phyloP scores from a whole-genome alignment of 2,329 filamentous ascomycete genomes.

The Fusarium verticillioides region DNA sequence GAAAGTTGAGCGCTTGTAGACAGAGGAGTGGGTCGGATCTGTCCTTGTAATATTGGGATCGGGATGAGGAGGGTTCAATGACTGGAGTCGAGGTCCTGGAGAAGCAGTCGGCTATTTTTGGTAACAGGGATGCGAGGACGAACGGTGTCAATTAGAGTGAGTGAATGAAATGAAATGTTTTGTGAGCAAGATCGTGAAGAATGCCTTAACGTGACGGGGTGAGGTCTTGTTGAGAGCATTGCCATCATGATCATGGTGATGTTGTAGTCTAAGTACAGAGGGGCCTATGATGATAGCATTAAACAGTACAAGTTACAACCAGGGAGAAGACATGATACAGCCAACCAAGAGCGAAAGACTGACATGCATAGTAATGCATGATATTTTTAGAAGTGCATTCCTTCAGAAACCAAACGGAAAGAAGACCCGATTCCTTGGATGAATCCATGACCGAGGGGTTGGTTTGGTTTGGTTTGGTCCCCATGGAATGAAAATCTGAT shows the following conservation, averaged over 20 bases:
- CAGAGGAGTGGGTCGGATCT: slow-evolving; percentile 26
- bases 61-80: slow-evolving; percentile 36
- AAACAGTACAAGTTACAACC: not conserved
- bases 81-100: slow-evolving; percentile 40
- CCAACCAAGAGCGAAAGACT: slow-evolving; percentile 2
- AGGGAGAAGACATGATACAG: not conserved
- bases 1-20: slow-evolving; percentile 32
- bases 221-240: not conserved
- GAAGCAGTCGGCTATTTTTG: slow-evolving; percentile 31
- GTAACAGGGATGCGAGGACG: slow-evolving; percentile 30
- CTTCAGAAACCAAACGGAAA: slow-evolving; percentile 9
- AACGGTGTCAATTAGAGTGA: slow-evolving; percentile 42
- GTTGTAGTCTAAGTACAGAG: not conserved
- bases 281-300: not conserved
- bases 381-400: slow-evolving; percentile 35
- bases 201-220: not conserved
- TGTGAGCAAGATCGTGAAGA: slow-evolving; percentile 13
- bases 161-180: slow-evolving; percentile 35
- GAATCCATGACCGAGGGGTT: slow-evolving; percentile 18
- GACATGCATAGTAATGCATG: slow-evolving; percentile 13
- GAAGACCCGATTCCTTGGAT: not conserved
- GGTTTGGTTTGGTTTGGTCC: slow-evolving; percentile 14
- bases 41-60: slow-evolving; percentile 40
- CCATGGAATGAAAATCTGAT: slow-evolving; percentile 39
- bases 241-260: not conserved